Evolutionary conservation across 1,139 yeast genomes (phyloP).

Genomic region (Eremothecium sinecaudum): DNA sequence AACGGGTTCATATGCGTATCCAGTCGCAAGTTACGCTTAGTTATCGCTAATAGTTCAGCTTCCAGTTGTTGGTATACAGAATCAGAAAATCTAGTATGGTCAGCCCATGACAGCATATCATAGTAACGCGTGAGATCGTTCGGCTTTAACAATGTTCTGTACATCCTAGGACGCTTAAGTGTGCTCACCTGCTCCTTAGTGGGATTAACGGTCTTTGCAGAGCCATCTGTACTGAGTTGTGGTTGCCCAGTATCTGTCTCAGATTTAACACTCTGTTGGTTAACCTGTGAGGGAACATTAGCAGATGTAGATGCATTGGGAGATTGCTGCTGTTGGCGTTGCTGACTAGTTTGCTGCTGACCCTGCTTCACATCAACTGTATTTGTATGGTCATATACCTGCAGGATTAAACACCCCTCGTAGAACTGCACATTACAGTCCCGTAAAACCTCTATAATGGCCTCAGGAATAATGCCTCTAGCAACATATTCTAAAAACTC

Average conservation of each 20-base stretch:
- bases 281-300: background rate
- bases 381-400: conserved; percentile 67
- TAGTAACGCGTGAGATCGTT: conserved; percentile 75
- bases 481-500: conserved; percentile 73
- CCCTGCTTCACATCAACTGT: conserved; percentile 28
- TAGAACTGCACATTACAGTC: conserved; percentile 77
- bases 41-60: conserved; percentile 67
- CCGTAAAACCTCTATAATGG: conserved; percentile 77
- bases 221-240: background rate
- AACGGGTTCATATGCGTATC: conserved; percentile 65
- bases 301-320: background rate
- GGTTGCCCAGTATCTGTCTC: background rate
- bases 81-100: conserved; percentile 72
- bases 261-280: conserved; percentile 1
- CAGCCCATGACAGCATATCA: conserved; percentile 78
- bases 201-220: conserved; percentile 4
- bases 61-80: conserved; percentile 46
- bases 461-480: conserved; percentile 76
- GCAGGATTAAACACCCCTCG: conserved; percentile 82
- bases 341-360: conserved; percentile 5
- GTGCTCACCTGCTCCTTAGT: conserved; percentile 19
- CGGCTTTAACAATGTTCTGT: conserved; percentile 68
- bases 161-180: conserved; percentile 50
- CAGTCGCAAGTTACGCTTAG: conserved; percentile 67
- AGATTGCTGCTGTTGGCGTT: conserved; percentile 11